These are phyloP conservation scores for Tylopilus felleus DNA, from an alignment of 768 basidiomycete genomes.

Conservation along the genomic window DNA sequence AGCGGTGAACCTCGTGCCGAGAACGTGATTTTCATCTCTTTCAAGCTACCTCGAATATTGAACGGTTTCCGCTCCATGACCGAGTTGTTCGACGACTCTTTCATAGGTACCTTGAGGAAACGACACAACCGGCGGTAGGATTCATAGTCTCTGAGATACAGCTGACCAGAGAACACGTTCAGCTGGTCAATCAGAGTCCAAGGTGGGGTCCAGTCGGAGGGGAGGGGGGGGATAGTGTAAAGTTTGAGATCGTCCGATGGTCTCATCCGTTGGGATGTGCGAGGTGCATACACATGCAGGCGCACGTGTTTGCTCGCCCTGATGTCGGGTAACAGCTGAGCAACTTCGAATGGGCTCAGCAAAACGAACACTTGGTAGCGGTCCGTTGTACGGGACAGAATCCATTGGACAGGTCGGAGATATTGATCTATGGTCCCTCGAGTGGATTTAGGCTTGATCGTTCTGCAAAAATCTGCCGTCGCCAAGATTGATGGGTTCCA, in stretches of 20 bases:
- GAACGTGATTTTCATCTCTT: not conserved
- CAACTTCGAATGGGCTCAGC: conserved; percentile 23
- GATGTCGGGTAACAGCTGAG: conserved; percentile 36
- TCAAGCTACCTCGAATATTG: not conserved
- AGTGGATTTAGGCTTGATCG: not conserved
- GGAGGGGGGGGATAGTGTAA: conserved; percentile 4
- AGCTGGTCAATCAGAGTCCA: not conserved
- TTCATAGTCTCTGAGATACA: too few species aligned
- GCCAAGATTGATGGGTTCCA: not conserved
- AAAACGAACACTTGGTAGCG: conserved; percentile 23
- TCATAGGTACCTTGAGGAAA: conserved; percentile 14
- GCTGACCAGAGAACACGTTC: not conserved
- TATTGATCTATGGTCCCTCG: not conserved
- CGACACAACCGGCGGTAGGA: conserved; percentile 20
- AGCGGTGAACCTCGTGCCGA: too few species aligned
- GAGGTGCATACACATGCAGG: too few species aligned
- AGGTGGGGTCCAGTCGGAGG: not conserved
- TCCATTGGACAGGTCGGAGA: conserved; percentile 22
- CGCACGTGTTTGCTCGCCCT: too few species aligned
- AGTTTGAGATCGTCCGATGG: conserved; percentile 22
- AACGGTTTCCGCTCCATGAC: not conserved
- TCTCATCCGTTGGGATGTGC: too few species aligned
- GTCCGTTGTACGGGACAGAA: conserved; percentile 8
- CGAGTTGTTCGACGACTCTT: not conserved
- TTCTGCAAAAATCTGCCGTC: conserved; percentile 10